Evolutionary conservation across 2,329 filamentous ascomycete species (phyloP), one percentile per base, ranked within the genome.

Genomic region (Penicillium sp.): DNA sequence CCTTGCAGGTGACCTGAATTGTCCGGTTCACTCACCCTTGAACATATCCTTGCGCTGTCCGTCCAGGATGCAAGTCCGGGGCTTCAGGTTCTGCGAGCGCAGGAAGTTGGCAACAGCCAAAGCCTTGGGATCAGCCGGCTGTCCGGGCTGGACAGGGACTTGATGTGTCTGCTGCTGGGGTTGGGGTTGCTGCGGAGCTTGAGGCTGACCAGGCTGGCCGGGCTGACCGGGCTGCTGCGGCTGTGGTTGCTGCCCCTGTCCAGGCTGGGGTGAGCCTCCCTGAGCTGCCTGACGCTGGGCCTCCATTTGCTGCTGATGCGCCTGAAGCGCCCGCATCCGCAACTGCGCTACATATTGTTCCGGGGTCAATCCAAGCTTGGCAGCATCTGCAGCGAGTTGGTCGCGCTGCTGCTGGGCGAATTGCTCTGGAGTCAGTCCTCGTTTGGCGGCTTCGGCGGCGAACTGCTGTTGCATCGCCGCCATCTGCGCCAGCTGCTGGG

Each of bases 21-120:
- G 19, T 19, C 4, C 19, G 7, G 33, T 19, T 35, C 27, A 49
- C 46, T 37, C 81, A 94, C 92, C 92, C 83, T 89, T 90, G 78
- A 99, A 98, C 91, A 99, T 96, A 66, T 99, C 94, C 79, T 96
- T 98, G 70, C 95, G 87, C 83, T 97, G 93, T 70, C 95, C 95
- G 66, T 97, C 93, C 65, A 98, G 85, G 64, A 99, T 96, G 75
- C 91, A 94, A 18, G 93, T 97, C 63, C 95, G 85, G 18, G 86
- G 84, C 84, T 99, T 99, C 65, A 99, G 80, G 60, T 95, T 86
- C 78, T 97, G 93, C 59, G 84, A 77, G 67, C 88, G 87, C 60
- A 99, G 80, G 78, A 96, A 99, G 71, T 91, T 89, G 66, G 95
- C 96, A 55, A 99, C 85, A 9, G 93, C 92, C 47, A 98, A 79